Evolutionary conservation across 169 alveolate species (phyloP), one percentile per base, ranked within the genome.

Genomic region (Eimeria maxima): DNA sequence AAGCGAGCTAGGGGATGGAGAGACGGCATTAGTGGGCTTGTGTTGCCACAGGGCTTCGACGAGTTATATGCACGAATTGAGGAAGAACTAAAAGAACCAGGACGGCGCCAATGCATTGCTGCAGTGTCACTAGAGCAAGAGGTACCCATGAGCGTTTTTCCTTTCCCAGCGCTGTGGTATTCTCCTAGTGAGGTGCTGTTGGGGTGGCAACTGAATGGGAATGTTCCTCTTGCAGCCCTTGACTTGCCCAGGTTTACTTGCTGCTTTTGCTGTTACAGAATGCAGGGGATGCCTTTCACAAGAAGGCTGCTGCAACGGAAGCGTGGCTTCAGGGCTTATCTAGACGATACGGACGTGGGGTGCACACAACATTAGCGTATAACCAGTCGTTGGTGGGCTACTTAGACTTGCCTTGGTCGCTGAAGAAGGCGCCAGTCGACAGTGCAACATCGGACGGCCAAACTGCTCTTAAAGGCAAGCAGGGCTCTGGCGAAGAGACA

Each of bases 261-360:
- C 53, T 65, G 47, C 57, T 53, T 67, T 55, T 65, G 55, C 27
- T 63, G 13, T 16, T 5, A 14, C 86, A 33, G 87, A n/a, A 20
- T 78, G 18, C n/a, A 67, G n/a, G 53, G 47, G 63, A 78, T 45
- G 65, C 20, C 67, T 13, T 24, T 45, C 42, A 78, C 65, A 10
- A 24, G 20, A 47, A 60, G 11, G 71, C 84, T 20, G 92, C 50
- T 16, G 96, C 95, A 29, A 73, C 92, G 47, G 96, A 76, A 24
- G 92, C 96, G 27, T 95, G 96, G 96, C 74, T 95, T 22, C 95
- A 95, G 67, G 96, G 96, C 80, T 71, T 95, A 33, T 74, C 93
- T 22, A 69, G 96, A 47, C 96, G 96, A 8, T 94, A 94, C 90
- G 96, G 96, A 63, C 94, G 83, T 27, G 94, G 94, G 8, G 94